Base-by-base conservation (phyloP, 164 flowering plant species). In the Tetracentron sinense region DNA sequence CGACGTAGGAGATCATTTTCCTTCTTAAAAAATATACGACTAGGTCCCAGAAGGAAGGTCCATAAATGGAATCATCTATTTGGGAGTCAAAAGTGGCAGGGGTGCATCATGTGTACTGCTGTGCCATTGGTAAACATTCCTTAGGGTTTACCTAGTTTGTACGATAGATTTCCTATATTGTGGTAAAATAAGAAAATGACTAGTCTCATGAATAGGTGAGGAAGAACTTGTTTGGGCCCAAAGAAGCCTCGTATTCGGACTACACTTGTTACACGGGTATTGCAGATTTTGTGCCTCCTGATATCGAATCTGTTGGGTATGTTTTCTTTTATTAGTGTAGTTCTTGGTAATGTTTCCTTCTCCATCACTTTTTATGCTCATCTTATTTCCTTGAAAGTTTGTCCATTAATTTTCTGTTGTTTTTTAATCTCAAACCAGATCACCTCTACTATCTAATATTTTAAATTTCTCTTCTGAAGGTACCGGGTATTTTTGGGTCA, bases 231-330 rank as follows among this genome's bases (percentile, higher is more conserved):
- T 86, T 94, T 78, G 96, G 97, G 27, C 82, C 67, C 29, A 70
- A 71, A 44, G 96, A 91, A 5, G 81, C 92, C 19, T 65, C 67
- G 2, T 94, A 91, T 75, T 86, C 97, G 0, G 96, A 83, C 54
- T 94, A 94, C 77, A 91, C 97, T 50, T 94, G 99, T 69, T 94
- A 94, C 73, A 91, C 97, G 23, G 97, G 97, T 19, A 88, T 94
- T 55, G 96, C 96, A 64, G 97, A 91, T 84, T 94, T 89, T 77
- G 83, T 88, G 54, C 99, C 99, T 46, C 84, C 90, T 60, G 97
- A 94, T 73, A 88, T 94, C 70, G 89, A 91, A 53, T 62, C 86
- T 57, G 94, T 94, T 31, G 99, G 99, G 99, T 94, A 86, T 60
- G 80, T 48, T 52, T 22, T 55, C 54, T 47, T 42, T 51, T 29